Evolutionary conservation across 768 basidiomycete genomes (phyloP), one percentile per base, ranked within the genome.

Genomic region (Paxillus ammoniavirescens): DNA sequence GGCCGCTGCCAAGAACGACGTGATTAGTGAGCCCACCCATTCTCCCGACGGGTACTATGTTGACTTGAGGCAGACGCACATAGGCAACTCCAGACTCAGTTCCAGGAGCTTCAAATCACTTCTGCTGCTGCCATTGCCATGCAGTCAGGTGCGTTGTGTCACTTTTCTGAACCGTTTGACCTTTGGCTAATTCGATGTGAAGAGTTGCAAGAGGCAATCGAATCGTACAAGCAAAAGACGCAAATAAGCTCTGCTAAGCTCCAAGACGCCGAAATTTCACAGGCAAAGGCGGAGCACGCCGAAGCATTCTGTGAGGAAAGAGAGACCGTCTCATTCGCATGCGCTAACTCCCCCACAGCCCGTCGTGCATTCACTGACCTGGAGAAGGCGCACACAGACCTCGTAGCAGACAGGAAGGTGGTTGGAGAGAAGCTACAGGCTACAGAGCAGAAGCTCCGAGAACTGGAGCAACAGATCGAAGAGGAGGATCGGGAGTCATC

Each of bases 401-500:
- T 77, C 0, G 63, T 72, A 8, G 74, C 77, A 9, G 83, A 87
- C 46, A 76, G 77, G 23, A 82, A 84, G 58, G 72, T 75, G 9
- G 66, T 75, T 0, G 77, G 84, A 59, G 76, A 78, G 42, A 74
- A 73, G 10, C 60, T 86, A 14, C 75, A 77, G 50, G 65, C 65
- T 0, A 75, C 83, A 1, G 84, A 86, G 58, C 70, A 72, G 42
- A 78, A 78, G 49, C 64, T 84, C 30, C 78, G 70, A 30, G 82
- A 86, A n/a, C 70, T 89, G 6, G 82, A 87, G 54, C 70, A 73
- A 36, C 82, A 82, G 58, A 74, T 89, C 0, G 85, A 86, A 36
- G 83, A 87, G 47, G 87, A 84, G 49, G 80, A 79, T n/a, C 80
- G 79, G 12, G 85, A 87, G 50, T 80, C 80, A 12, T 80, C 84